These are phyloP conservation scores for Avicennia marina DNA, from an alignment of 257 asterid species.

Conservation along the genomic window DNA sequence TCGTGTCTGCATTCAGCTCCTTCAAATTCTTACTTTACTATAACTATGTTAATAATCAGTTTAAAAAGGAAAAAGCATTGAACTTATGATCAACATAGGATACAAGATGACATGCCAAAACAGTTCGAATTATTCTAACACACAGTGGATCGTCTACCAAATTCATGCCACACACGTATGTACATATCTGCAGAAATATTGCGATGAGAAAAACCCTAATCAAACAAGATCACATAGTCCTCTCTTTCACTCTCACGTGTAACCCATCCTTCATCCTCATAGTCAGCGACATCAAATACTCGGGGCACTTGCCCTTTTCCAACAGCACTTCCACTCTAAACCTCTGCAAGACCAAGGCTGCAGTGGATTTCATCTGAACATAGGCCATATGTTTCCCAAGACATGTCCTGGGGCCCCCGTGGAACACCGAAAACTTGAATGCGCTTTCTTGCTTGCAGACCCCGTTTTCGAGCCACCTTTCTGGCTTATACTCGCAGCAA, in stretches of 20 bases:
- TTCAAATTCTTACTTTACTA: too few species aligned
- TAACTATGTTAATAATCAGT: too few species aligned
- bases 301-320: constrained; percentile 58
- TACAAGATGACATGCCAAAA: too few species aligned
- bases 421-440: constrained; percentile 68
- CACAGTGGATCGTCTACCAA: too few species aligned
- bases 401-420: constrained; percentile 87
- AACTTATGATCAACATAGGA: too few species aligned
- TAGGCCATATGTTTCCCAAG: constrained; percentile 91
- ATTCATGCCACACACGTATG: too few species aligned
- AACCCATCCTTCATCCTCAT: constrained; percentile 79
- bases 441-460: constrained; percentile 54
- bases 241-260: constrained; percentile 50
- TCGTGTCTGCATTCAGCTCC: too few species aligned
- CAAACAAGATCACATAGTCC: too few species aligned
- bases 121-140: too few species aligned
- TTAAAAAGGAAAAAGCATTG: too few species aligned
- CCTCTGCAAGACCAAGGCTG: constrained; percentile 67
- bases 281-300: constrained; percentile 64
- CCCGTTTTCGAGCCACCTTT: constrained; percentile 87
- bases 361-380: constrained; percentile 85
- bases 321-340: constrained; percentile 39
- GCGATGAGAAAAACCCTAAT: too few species aligned
- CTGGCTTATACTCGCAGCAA: constrained; percentile 72
- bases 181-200: too few species aligned